Evolutionary conservation across 129 eudicot genomes (phyloP).

Genomic region (Ambrosia trifida): DNA sequence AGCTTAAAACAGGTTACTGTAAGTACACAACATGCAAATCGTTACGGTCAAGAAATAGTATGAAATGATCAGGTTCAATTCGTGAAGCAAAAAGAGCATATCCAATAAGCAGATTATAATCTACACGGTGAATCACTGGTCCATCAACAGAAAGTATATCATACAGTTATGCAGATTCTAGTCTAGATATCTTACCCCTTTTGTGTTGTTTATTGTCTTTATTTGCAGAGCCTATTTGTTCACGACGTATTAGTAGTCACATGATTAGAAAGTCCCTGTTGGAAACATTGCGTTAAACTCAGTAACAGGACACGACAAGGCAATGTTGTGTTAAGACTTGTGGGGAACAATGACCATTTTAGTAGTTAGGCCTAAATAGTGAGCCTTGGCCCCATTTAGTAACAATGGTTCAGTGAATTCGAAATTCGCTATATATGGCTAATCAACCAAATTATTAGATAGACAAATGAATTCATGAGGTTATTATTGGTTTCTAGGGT

Average conservation of each 20-base stretch:
- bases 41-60: background rate
- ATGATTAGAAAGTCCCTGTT: background rate
- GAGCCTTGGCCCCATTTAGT: background rate
- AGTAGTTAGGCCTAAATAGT: background rate
- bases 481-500: background rate
- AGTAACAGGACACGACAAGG: background rate
- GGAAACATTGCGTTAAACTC: background rate
- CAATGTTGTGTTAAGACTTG: background rate
- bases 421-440: background rate
- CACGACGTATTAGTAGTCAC: background rate
- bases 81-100: background rate
- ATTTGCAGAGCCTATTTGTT: background rate
- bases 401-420: background rate
- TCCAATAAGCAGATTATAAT: background rate
- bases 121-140: background rate
- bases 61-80: background rate
- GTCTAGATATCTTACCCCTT: conserved; percentile 1
- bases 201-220: background rate
- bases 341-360: background rate
- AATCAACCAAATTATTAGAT: background rate
- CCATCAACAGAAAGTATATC: background rate
- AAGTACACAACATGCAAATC: background rate
- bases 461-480: background rate
- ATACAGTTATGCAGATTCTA: background rate
- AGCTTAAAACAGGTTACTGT: background rate